These are phyloP conservation scores for Pterula multifida DNA, from an alignment of 1,284 basidiomycete species.

Conservation along the genomic window DNA sequence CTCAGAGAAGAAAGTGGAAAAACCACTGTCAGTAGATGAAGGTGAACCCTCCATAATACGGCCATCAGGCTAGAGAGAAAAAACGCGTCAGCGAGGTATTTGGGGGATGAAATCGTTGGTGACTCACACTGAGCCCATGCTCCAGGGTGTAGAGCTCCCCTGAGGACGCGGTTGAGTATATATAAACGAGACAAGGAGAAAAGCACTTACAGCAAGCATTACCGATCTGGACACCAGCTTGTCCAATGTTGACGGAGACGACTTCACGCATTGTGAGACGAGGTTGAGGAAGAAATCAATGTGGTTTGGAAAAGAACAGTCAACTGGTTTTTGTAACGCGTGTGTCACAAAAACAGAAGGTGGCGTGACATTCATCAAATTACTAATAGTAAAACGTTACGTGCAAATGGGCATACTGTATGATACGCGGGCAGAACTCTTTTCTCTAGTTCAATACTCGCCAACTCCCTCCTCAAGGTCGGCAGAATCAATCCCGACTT, in stretches of 20 bases:
- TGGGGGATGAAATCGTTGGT: constrained; percentile 7
- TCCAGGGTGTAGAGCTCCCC: constrained; percentile 87
- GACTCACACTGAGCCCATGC: constrained; percentile 87
- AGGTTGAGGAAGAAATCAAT: neutral
- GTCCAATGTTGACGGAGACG: constrained; percentile 90
- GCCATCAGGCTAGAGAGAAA: constrained; percentile 68
- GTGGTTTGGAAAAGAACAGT: neutral
- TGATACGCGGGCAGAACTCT: neutral
- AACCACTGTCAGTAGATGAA: constrained; percentile 76
- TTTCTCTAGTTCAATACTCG: constrained; percentile 42
- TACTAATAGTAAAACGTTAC: neutral
- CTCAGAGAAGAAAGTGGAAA: constrained; percentile 94
- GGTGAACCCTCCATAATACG: constrained; percentile 71
- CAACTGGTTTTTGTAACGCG: neutral
- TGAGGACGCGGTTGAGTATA: constrained; percentile 18
- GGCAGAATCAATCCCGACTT: constrained; percentile 86
- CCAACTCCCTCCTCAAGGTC: constrained; percentile 72
- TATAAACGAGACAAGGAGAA: constrained; percentile 12
- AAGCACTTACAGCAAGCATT: constrained; percentile 81
- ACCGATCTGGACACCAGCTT: constrained; percentile 94
- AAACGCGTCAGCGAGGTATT: constrained; percentile 6
- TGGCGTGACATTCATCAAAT: neutral
- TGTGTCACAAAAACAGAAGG: neutral
- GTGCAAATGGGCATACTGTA: neutral
- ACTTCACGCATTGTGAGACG: constrained; percentile 67